A percentile compares a stretch with the other conserved stretches of the same genome.
phyloP scores from a whole-genome alignment of 148 eudicot genomes.

The Fagopyrum tataricum region DNA sequence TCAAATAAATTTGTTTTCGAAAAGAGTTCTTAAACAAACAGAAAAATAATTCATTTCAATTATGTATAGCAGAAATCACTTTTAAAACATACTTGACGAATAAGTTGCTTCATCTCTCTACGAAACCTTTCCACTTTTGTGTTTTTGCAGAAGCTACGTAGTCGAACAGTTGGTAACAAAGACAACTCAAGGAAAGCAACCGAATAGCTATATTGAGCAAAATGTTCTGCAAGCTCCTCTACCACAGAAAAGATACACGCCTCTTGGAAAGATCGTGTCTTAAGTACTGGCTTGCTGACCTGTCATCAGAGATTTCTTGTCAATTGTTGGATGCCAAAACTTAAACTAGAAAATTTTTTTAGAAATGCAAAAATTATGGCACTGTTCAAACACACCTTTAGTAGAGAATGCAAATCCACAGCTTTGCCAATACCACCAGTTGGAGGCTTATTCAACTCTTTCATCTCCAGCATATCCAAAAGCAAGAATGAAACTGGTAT shows the following conservation, averaged over 20 bases:
- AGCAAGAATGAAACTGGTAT: conserved; percentile 84
- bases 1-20: background rate
- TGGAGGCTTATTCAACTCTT: conserved; percentile 77
- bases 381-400: conserved; percentile 43
- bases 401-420: conserved; percentile 52
- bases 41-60: background rate
- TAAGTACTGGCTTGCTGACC: conserved; percentile 70
- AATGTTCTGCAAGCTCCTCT: conserved; percentile 85
- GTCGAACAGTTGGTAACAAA: conserved; percentile 62
- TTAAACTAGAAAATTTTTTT: background rate
- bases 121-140: conserved; percentile 90
- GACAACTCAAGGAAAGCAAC: conserved; percentile 86
- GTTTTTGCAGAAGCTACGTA: conserved; percentile 75
- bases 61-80: background rate
- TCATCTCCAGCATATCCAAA: conserved; percentile 88
- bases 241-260: conserved; percentile 77
- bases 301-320: conserved; percentile 24
- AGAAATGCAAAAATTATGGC: conserved; percentile 14
- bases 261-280: conserved; percentile 84
- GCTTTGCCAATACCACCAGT: conserved; percentile 94
- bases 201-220: conserved; percentile 94
- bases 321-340: conserved; percentile 7
- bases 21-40: background rate
- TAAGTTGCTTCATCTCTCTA: conserved; percentile 64
- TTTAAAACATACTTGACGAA: conserved; percentile 56